Base-by-base conservation (phyloP, 495 filamentous ascomycete genomes). In the Bryoglossum gracile region DNA sequence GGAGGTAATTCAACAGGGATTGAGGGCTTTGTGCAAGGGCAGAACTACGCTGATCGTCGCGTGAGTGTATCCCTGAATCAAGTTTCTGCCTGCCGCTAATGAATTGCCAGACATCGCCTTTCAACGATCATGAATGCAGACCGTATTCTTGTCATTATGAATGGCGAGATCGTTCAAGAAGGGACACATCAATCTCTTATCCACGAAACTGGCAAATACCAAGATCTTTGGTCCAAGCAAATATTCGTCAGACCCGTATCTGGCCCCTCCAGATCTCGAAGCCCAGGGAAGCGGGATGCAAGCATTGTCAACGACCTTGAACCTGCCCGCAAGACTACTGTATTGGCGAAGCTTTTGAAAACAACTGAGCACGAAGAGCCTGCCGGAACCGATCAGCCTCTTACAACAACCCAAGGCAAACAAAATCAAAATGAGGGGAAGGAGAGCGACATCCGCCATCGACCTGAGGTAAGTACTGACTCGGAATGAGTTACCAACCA, bases 101-200 rank as follows among this genome's bases (percentile, higher is more conserved):
- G 8, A 24, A 22, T 48, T 33, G 2, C 1, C 53, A 76, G 72
- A 0, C 83, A 84, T 65, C 81, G 80, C 17, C 68, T 84, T 41
- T 86, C 80, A 8, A 88, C 80, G 6, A 81, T 83, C 43, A 78
- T 83, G 78, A 78, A 80, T 54, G 82, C 80, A 13, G 80, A 86
- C 47, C 68, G 69, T 39, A 85, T 86, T 50, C 66, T 84, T 42
- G 82, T 86, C 17, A 68, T 86, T 43, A 71, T 76, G 43, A 73
- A 82, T 28, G 84, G 83, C 10, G 66, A 76, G 48, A 75, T 85
- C 50, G 67, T 78, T 3, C 81, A 88, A 63, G 68, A 77, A 37
- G 82, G 84, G 8, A 77, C 68, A 41, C 81, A 87, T 59, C 68
- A 81, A 13, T 72, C 81, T 26, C 64, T 87, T 43, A 70, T 81